These are phyloP conservation scores for Aspergillus diversus DNA, from an alignment of 495 filamentous ascomycete genomes.

Conservation along the genomic window DNA sequence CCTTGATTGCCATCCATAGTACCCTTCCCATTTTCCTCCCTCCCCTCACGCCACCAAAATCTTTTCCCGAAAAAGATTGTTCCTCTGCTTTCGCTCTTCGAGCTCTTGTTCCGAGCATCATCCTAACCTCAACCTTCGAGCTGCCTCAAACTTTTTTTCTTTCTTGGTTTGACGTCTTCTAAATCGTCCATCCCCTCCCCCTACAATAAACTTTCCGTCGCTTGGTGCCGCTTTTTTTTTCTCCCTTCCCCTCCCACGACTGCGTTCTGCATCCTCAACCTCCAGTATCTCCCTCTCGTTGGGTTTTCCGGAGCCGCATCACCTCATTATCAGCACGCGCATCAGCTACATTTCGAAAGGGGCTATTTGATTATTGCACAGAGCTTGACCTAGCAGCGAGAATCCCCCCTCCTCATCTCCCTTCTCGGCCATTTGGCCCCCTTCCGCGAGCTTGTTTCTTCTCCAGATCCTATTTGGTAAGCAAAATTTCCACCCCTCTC, in stretches of 20 bases:
- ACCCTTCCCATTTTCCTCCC: slow-evolving; percentile 9
- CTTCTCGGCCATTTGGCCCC: slow-evolving; percentile 19
- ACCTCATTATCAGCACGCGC: slow-evolving; percentile 24
- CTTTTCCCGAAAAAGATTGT: slow-evolving; percentile 18
- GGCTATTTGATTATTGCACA: slow-evolving; percentile 11
- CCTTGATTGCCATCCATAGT: slow-evolving; percentile 22
- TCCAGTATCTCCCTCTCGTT: slow-evolving; percentile 12
- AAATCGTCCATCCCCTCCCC: slow-evolving; percentile 6
- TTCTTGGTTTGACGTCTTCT: slow-evolving; percentile 12
- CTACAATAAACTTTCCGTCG: slow-evolving; percentile 12
- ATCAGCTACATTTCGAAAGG: slow-evolving; percentile 2
- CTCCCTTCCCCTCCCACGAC: slow-evolving; percentile 17
- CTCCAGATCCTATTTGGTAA: slow-evolving; percentile 20
- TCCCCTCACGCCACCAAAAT: slow-evolving; percentile 18
- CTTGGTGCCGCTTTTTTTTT: slow-evolving; percentile 19
- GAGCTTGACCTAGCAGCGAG: not conserved
- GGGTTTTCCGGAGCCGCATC: slow-evolving; percentile 25
- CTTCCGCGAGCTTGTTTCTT: slow-evolving; percentile 11
- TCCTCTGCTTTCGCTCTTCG: not conserved
- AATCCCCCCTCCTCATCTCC: not conserved
- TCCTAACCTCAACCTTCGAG: not conserved
- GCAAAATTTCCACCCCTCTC: slow-evolving; percentile 13
- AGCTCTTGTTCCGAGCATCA: not conserved
- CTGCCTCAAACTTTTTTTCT: not conserved
- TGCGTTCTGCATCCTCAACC: slow-evolving; percentile 12